These are phyloP conservation scores for Venturia pyrina DNA, from an alignment of 2,329 filamentous ascomycete genomes.

Conservation along the genomic window DNA sequence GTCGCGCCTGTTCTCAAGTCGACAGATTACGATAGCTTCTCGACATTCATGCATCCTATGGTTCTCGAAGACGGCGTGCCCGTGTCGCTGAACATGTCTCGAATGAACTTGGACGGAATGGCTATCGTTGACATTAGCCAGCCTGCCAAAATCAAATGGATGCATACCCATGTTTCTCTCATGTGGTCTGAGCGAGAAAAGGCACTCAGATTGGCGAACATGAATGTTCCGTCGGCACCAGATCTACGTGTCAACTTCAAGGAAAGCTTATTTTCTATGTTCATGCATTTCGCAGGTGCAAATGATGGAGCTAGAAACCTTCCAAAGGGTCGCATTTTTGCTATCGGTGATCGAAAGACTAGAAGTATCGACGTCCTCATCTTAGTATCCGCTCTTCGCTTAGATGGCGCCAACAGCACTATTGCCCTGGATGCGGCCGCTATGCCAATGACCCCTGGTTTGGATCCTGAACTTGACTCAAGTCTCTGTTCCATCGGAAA, in stretches of 20 bases:
- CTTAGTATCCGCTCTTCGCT: slow-evolving; percentile 20
- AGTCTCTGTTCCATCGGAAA: too few species aligned
- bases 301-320: slow-evolving; percentile 5
- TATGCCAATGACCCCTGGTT: slow-evolving; percentile 19
- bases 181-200: slow-evolving; percentile 10
- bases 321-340: slow-evolving; percentile 13
- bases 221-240: neutral
- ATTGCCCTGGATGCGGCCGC: slow-evolving; percentile 26
- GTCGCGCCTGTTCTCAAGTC: slow-evolving; percentile 16
- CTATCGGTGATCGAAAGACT: slow-evolving; percentile 14
- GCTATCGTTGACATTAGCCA: slow-evolving; percentile 14
- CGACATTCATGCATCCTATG: slow-evolving; percentile 15
- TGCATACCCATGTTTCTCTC: neutral
- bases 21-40: slow-evolving; percentile 11
- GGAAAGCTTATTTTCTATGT: slow-evolving; percentile 20
- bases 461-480: too few species aligned
- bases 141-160: slow-evolving; percentile 12
- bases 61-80: slow-evolving; percentile 12
- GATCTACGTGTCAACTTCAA: slow-evolving; percentile 18
- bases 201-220: neutral
- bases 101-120: slow-evolving; percentile 17
- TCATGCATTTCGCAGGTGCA: slow-evolving; percentile 18
- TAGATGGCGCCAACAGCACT: slow-evolving; percentile 24
- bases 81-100: slow-evolving; percentile 18
- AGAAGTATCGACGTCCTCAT: slow-evolving; percentile 18